Evolutionary conservation across 2,329 filamentous ascomycete genomes (phyloP).

Genomic region (Cladophialophora carrionii): DNA sequence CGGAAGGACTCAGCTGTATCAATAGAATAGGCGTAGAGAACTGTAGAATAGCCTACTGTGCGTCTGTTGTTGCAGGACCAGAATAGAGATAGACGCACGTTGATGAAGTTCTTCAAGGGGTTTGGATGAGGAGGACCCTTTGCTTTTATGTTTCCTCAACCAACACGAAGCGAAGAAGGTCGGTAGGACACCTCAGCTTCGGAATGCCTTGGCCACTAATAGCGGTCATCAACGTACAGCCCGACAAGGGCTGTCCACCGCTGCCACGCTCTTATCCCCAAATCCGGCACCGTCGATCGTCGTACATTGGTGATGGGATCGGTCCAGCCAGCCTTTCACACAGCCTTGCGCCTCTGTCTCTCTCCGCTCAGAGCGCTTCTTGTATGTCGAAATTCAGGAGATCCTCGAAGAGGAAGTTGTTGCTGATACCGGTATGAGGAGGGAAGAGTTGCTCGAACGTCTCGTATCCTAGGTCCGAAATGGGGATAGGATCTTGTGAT

Average conservation of each 20-base stretch:
- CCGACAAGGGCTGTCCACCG: slow-evolving; percentile 24
- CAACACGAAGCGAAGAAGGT: neutral
- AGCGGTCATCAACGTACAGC: slow-evolving; percentile 6
- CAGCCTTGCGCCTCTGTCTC: slow-evolving; percentile 14
- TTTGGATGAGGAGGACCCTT: neutral
- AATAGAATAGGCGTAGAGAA: neutral
- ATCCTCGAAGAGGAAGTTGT: slow-evolving; percentile 38
- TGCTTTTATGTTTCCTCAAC: neutral
- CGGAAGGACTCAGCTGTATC: neutral
- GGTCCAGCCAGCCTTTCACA: slow-evolving; percentile 4
- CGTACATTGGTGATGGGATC: slow-evolving; percentile 21
- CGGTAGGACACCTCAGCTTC: neutral
- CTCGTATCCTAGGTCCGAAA: slow-evolving; percentile 31
- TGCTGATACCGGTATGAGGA: slow-evolving; percentile 35
- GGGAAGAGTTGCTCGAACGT: slow-evolving; percentile 36
- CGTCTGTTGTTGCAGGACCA: neutral
- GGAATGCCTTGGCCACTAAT: neutral
- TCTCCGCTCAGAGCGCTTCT: slow-evolving; percentile 10
- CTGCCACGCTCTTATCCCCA: slow-evolving; percentile 24
- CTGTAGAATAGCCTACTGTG: neutral
- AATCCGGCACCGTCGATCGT: slow-evolving; percentile 21
- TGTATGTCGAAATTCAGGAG: slow-evolving; percentile 32
- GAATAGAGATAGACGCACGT: neutral
- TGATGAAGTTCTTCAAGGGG: neutral
- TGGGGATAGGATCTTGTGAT: slow-evolving; percentile 22